Evolutionary conservation across 768 basidiomycete species (phyloP), one percentile per base, ranked within the genome.

Genomic region (Dictyophora rubrovolvata): DNA sequence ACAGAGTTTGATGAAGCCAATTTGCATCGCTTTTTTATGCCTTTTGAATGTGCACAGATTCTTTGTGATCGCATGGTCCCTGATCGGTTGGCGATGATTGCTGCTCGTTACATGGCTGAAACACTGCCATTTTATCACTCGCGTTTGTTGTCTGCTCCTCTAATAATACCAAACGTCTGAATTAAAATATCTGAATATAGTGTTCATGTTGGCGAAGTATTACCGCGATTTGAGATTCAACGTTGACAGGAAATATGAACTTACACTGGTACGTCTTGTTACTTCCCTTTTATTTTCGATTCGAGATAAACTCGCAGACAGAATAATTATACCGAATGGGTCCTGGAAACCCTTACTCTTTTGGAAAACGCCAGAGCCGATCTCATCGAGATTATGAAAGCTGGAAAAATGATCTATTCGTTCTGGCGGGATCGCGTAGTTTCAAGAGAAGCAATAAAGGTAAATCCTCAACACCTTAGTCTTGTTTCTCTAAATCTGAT

Each of bases 1-100:
- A 51, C 50, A 51, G 14, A 5, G 12, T 51, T 54, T 14, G 53
- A 54, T n/a, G 53, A 54, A 54, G 21, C 6, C 5, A 54, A 36
- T 35, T 28, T 54, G n/a, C 53, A 54, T 35, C 53, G 53, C 8
- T 54, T 17, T 35, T 36, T 54, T 10, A 54, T 54, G 53, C 53
- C 50, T 8, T 20, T 51, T 18, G 50, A 51, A 18, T 51, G 50
- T 51, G 50, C 50, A 4, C 50, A 51, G 18, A 22, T 22, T 16
- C 11, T 51, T 34, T 51, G 50, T 34, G 50, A 51, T 51, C 21
- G 21, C 3, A 51, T 51, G 12, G 50, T 51, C 18, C 50, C 50
- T 14, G 33, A 51, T 22, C 50, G 50, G 16, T 51, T 54, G 53
- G 53, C 22, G 14, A 33, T 54, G 18, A 18, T 54, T 11, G 53